A percentile compares a stretch with the other conserved stretches of the same genome.
Evolutionary conservation across 2,329 filamentous ascomycete genomes (phyloP).

Genomic region (Microdochium paspali): DNA sequence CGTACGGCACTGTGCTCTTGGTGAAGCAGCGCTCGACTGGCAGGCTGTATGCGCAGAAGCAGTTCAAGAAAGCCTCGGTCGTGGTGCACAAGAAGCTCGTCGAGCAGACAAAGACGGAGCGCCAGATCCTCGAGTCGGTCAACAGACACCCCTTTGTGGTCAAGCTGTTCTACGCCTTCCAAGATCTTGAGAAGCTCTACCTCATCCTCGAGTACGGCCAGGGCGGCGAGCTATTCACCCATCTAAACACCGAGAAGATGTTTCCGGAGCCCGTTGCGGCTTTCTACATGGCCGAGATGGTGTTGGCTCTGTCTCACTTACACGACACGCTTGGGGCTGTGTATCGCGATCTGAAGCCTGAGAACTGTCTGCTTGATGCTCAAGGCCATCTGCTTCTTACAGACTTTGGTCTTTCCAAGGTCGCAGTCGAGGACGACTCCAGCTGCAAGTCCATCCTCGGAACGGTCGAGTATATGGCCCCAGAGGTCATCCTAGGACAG

Average conservation of each 20-base stretch:
- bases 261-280: constrained; percentile 82
- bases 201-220: constrained; percentile 96
- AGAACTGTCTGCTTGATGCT: constrained; percentile 88
- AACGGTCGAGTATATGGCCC: constrained; percentile 98
- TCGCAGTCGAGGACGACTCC: constrained; percentile 61
- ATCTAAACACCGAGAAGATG: constrained; percentile 89
- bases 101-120: constrained; percentile 96
- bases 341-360: constrained; percentile 94
- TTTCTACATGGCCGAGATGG: constrained; percentile 98
- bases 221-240: constrained; percentile 94
- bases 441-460: constrained; percentile 85
- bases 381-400: constrained; percentile 91
- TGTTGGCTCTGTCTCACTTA: constrained; percentile 85
- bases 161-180: constrained; percentile 96
- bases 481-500: constrained; percentile 80
- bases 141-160: constrained; percentile 97
- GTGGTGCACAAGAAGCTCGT: constrained; percentile 93
- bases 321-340: constrained; percentile 89
- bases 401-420: constrained; percentile 95
- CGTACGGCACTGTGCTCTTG: constrained; percentile 88
- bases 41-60: constrained; percentile 91
- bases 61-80: constrained; percentile 93
- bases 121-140: constrained; percentile 87
- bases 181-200: constrained; percentile 96
- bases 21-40: constrained; percentile 86